Evolutionary conservation across 306 rosid species (phyloP), one percentile per base, ranked within the genome.

Genomic region (Vigna angularis): DNA sequence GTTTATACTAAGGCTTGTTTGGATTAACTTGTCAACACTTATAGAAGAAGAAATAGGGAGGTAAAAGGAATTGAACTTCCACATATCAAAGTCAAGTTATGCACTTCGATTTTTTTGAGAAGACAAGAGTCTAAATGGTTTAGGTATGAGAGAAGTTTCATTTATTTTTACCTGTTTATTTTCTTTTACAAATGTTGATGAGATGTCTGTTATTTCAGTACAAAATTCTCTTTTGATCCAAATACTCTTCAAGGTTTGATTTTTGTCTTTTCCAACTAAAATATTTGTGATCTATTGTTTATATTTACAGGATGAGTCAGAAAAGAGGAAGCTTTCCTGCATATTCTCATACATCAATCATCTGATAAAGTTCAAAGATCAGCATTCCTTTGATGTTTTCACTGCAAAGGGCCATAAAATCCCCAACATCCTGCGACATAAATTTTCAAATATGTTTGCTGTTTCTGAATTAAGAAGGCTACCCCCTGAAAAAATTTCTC

Each of bases 301-400:
- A 4, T 84, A 49, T 44, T 77, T 78, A 16, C 81, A 93, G 98
- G 97, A 89, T 70, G 97, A 91, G n/a, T 86, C 78, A 20, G 95
- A 87, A 75, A 88, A 87, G 89, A 73, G 53, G 84, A 84, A 83
- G 74, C 79, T 72, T 20, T 84, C 81, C 45, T 82, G 88, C 88
- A 88, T 95, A 79, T 82, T 90, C 48, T 85, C 98, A 16, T 93
- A 78, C 81, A 86, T 95, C 76, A 91, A 86, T 2, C 97, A 95
- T 86, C 96, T 95, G 62, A 44, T 93, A 64, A 93, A 88, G 86
- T 95, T 85, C 75, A 95, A 89, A 84, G 97, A 93, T 69, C 86
- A 78, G 81, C 83, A 88, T 72, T 76, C 90, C 32, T 71, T 86
- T 20, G 79, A 86, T 40, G 56, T 68, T 78, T 75, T 87, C 72